Evolutionary conservation across 2,329 filamentous ascomycete species (phyloP), one percentile per base, ranked within the genome.

Genomic region (Aureobasidium subglaciale): DNA sequence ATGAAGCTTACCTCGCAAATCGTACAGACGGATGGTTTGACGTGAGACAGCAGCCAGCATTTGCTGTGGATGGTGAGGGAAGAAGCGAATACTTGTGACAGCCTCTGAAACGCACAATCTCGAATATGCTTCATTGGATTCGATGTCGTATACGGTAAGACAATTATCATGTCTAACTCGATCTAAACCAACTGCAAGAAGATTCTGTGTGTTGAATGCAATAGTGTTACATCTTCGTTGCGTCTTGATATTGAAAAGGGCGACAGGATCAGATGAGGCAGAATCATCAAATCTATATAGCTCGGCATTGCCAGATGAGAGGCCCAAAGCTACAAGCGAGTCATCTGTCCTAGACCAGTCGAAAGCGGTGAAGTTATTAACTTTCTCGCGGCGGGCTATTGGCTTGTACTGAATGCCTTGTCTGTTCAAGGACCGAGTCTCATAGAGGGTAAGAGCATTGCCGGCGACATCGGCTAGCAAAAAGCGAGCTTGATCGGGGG

Each of bases 11-110:
- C 86, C 87, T 77, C 89, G 76, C 49, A 95, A 75, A 70, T 93
- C 89, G 63, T 90, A 89, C 25, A 92, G 80, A 15, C 87, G 78
- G 42, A 93, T 78, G 34, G 85, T 87, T 60, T 88, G 82, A 40
- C 86, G 82, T 61, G 88, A 88, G 48, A 91, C 86, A 1, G 87
- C 88, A 25, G 85, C 84, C 25, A 91, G 82, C 10, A 93, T 73
- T 20, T 85, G 87, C 60, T 89, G 82, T 8, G 88, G 87, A 60
- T 84, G 86, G 60, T 87, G 82, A 57, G 87, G 81, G 58, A 92
- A 91, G 74, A 92, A 95, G 64, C 87, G 85, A 63, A 91, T 83
- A 64, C 87, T 91, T 1, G 86, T 88, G 22, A 93, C 85, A n/a
- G 87, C 85, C 38, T 90, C 85, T 50, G 67, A 83, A 70, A 65